A percentile compares a stretch with the other conserved stretches of the same genome.
phyloP scores from a whole-genome alignment of 1,284 basidiomycete genomes.

The Heterobasidion irregulare region DNA sequence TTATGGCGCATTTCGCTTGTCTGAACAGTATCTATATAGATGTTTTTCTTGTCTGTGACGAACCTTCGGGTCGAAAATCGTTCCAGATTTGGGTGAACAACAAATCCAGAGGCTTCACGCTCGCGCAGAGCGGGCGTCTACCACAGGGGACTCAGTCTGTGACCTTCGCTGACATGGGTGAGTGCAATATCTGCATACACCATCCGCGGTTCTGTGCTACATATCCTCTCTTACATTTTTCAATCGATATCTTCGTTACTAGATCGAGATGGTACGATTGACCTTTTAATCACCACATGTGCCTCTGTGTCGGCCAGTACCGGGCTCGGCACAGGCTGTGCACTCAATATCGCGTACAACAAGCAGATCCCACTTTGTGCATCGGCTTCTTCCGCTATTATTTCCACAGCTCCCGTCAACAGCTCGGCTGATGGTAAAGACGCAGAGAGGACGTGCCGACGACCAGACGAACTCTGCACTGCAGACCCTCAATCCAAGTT shows the following conservation, averaged over 20 bases:
- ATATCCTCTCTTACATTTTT: not conserved
- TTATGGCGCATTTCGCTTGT: not conserved
- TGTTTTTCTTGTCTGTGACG: slow-evolving; percentile 84
- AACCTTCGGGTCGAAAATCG: slow-evolving; percentile 38
- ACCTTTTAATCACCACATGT: slow-evolving; percentile 90
- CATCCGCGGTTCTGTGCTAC: not conserved
- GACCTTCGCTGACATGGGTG: slow-evolving; percentile 89
- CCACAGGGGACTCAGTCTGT: slow-evolving; percentile 77
- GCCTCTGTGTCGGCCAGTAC: slow-evolving; percentile 53
- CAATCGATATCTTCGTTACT: not conserved
- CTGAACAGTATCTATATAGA: slow-evolving; percentile 37
- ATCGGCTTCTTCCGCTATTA: slow-evolving; percentile 35
- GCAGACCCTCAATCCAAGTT: slow-evolving; percentile 80
- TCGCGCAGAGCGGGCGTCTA: slow-evolving; percentile 63
- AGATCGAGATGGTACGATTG: slow-evolving; percentile 96
- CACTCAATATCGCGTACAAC: slow-evolving; percentile 92
- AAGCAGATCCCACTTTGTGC: slow-evolving; percentile 81
- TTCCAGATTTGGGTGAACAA: slow-evolving; percentile 93
- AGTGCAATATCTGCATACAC: slow-evolving; percentile 13
- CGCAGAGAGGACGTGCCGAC: slow-evolving; percentile 42
- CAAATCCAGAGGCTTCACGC: slow-evolving; percentile 65
- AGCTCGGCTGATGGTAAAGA: not conserved
- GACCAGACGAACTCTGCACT: slow-evolving; percentile 74
- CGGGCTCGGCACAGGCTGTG: slow-evolving; percentile 70
- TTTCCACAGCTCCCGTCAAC: slow-evolving; percentile 32